phyloP scores from a whole-genome alignment of 805 yeast species.

The Torulaspora maleeae region DNA sequence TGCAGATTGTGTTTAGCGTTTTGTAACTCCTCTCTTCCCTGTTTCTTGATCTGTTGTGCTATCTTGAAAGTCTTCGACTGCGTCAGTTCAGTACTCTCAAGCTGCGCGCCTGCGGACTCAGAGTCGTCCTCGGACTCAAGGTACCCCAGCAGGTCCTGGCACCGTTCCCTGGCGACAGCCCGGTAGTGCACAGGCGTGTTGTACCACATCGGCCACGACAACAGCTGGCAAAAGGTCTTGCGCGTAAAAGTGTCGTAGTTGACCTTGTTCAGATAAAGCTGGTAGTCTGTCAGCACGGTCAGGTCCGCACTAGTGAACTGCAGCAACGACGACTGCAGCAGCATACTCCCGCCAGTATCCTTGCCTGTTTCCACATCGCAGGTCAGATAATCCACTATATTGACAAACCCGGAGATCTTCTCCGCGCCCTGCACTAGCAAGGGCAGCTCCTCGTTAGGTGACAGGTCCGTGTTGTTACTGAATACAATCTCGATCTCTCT shows the following conservation, averaged over 20 bases:
- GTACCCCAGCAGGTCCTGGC: conserved; percentile 21
- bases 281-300: conserved; percentile 49
- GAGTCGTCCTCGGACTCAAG: conserved; percentile 21
- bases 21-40: conserved; percentile 21
- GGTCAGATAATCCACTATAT: conserved; percentile 37
- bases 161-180: conserved; percentile 15
- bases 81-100: conserved; percentile 20
- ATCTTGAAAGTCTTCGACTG: conserved; percentile 31
- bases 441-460: conserved; percentile 50
- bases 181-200: conserved; percentile 46
- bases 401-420: conserved; percentile 41
- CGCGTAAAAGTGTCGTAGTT: conserved; percentile 62
- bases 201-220: conserved; percentile 75
- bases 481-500: conserved; percentile 41
- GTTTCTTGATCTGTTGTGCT: conserved; percentile 22
- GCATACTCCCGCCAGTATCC: conserved; percentile 24
- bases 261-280: conserved; percentile 48
- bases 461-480: conserved; percentile 54
- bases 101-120: conserved; percentile 8
- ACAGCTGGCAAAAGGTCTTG: conserved; percentile 45
- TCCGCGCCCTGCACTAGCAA: conserved; percentile 31
- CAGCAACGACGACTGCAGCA: conserved; percentile 44
- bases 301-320: conserved; percentile 42
- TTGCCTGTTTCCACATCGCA: conserved; percentile 10
- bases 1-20: conserved; percentile 22